These are phyloP conservation scores for Curvularia spicifera DNA, from an alignment of 2,329 filamentous ascomycete species.

Conservation along the genomic window DNA sequence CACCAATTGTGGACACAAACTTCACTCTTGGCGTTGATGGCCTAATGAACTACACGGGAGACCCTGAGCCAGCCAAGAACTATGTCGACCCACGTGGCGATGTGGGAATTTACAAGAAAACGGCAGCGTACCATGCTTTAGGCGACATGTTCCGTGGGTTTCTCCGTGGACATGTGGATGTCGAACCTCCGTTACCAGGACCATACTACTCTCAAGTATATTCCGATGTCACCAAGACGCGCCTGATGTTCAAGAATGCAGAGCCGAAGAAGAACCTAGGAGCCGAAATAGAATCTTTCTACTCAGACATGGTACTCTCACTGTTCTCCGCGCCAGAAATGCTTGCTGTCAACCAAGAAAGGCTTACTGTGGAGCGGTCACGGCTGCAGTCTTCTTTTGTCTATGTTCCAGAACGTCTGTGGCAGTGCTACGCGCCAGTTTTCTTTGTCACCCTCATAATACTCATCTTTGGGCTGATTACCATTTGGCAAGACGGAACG, in stretches of 20 bases:
- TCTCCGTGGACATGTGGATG: constrained; percentile 39
- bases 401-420: constrained; percentile 39
- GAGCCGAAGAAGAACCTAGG: constrained; percentile 34
- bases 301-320: constrained; percentile 45
- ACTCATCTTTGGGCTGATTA: constrained; percentile 36
- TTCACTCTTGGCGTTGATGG: constrained; percentile 44
- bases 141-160: constrained; percentile 42
- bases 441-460: constrained; percentile 38
- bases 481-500: constrained; percentile 45
- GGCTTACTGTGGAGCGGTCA: constrained; percentile 28
- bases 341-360: constrained; percentile 29
- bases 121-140: constrained; percentile 44
- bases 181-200: constrained; percentile 36
- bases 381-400: constrained; percentile 40
- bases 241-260: constrained; percentile 49
- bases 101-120: constrained; percentile 41
- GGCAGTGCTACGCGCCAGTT: constrained; percentile 46
- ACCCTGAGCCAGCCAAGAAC: constrained; percentile 30
- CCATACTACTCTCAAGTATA: constrained; percentile 36
- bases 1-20: constrained; percentile 41
- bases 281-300: constrained; percentile 37
- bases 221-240: constrained; percentile 52
- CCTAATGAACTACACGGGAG: constrained; percentile 44
- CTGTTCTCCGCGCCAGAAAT: constrained; percentile 46
- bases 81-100: constrained; percentile 37